Evolutionary conservation across 495 filamentous ascomycete species (phyloP).

Genomic region (Elasticomyces elasticus): DNA sequence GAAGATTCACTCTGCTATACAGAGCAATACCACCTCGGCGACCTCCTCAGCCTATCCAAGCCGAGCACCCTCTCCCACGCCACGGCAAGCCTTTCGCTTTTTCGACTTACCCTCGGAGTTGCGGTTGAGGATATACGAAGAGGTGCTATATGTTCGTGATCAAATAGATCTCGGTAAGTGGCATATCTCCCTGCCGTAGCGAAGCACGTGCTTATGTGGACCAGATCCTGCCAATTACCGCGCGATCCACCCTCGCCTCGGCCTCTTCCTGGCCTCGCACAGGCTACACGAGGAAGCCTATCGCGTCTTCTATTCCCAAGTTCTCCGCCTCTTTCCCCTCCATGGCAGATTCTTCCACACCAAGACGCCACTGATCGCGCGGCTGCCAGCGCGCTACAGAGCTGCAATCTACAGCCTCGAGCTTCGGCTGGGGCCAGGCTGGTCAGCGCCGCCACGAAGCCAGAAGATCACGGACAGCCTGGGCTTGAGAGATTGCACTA

Average conservation of each 20-base stretch:
- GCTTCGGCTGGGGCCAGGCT: constrained; percentile 71
- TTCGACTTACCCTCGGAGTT: constrained; percentile 70
- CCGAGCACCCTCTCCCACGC: constrained; percentile 8
- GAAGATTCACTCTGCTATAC: constrained; percentile 2
- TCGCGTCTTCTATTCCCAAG: constrained; percentile 66
- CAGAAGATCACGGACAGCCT: constrained; percentile 61
- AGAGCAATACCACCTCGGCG: constrained; percentile 4
- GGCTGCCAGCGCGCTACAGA: constrained; percentile 57
- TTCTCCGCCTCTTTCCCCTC: constrained; percentile 67
- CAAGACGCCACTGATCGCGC: constrained; percentile 53
- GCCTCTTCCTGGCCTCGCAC: constrained; percentile 52
- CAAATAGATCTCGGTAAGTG: constrained; percentile 51
- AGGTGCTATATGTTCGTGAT: constrained; percentile 44
- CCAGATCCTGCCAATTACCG: constrained; percentile 53
- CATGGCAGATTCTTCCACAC: constrained; percentile 58
- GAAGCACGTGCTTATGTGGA: background rate
- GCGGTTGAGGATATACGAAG: constrained; percentile 57
- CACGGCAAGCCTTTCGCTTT: constrained; percentile 51
- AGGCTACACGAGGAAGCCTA: constrained; percentile 63
- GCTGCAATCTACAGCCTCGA: constrained; percentile 57
- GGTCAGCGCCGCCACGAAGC: constrained; percentile 59
- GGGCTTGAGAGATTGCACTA: constrained; percentile 54
- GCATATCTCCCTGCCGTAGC: background rate
- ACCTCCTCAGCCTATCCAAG: constrained; percentile 4
- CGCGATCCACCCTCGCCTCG: constrained; percentile 44